Percentiles rank a stretch among this genome's conserved stretches.
Conservation (phyloP, 306 rosid genomes). For the Fagus crenata region DNA sequence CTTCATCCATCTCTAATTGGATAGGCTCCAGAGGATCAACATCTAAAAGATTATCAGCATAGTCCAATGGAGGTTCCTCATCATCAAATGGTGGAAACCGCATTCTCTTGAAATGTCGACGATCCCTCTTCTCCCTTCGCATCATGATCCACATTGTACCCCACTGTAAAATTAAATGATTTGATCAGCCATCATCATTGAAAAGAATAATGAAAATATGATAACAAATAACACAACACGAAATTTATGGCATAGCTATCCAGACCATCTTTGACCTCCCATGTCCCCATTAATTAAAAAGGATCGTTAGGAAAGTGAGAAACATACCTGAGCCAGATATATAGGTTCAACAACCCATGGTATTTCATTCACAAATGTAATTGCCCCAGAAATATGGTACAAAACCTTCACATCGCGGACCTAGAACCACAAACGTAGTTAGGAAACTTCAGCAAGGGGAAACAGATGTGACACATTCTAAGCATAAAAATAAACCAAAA, state of each 20-base stretch:
- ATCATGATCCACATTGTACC: conserved; percentile 99
- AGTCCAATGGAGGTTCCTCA: conserved; percentile 96
- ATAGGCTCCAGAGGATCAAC: conserved; percentile 99
- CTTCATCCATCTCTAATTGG: conserved; percentile 95
- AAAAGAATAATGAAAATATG: background rate
- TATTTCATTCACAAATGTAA: conserved; percentile 91
- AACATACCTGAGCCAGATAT: conserved; percentile 87
- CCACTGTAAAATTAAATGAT: conserved; percentile 57
- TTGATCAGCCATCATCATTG: conserved; percentile 8
- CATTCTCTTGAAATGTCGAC: conserved; percentile 98
- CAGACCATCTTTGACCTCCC: background rate
- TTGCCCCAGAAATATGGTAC: conserved; percentile 98
- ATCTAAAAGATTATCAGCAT: conserved; percentile 94
- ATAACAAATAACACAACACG: background rate
- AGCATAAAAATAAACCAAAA: background rate
- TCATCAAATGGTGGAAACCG: conserved; percentile 99
- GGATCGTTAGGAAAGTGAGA: background rate
- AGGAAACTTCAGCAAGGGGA: background rate
- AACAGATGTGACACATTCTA: background rate
- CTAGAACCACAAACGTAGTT: conserved; percentile 38
- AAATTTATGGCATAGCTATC: conserved; percentile 1
- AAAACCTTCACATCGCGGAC: conserved; percentile 93
- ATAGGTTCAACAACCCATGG: conserved; percentile 99
- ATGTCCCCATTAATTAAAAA: too few relatives aligned
- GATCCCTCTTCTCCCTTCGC: conserved; percentile 99